A percentile compares a stretch with the other conserved stretches of the same genome.
Conservation (phyloP, 306 rosid genomes). For the Ceratonia siliqua region DNA sequence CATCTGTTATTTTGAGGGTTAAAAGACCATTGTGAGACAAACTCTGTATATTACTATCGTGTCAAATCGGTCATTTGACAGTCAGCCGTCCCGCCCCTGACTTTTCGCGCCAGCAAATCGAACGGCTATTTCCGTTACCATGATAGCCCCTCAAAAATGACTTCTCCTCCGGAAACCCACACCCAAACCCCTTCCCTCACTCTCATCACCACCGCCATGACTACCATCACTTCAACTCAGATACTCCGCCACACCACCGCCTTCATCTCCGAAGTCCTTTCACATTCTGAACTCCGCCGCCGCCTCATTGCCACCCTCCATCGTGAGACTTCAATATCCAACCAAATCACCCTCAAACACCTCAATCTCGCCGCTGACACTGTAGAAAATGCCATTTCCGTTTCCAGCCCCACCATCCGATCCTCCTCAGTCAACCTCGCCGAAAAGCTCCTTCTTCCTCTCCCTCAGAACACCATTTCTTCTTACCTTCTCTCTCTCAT, state of each 20-base stretch:
- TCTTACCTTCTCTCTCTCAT: constrained; percentile 67
- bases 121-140: constrained; percentile 41
- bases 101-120: constrained; percentile 30
- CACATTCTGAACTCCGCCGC: constrained; percentile 55
- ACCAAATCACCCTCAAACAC: constrained; percentile 42
- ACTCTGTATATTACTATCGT: not conserved
- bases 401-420: constrained; percentile 41
- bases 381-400: constrained; percentile 57
- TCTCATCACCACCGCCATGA: constrained; percentile 21
- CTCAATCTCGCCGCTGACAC: constrained; percentile 60
- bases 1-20: not conserved
- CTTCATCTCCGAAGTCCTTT: constrained; percentile 51
- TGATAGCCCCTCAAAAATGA: not conserved
- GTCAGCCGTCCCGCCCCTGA: constrained; percentile 48
- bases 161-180: not conserved
- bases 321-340: constrained; percentile 27
- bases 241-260: constrained; percentile 54
- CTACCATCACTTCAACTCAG: constrained; percentile 46
- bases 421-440: constrained; percentile 62
- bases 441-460: constrained; percentile 67
- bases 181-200: not conserved
- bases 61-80: constrained; percentile 23
- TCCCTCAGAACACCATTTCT: constrained; percentile 47
- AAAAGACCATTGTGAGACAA: not conserved
- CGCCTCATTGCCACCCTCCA: constrained; percentile 47